Evolutionary conservation across 2,329 filamentous ascomycete genomes (phyloP).

Genomic region (Aspergillus tanneri): DNA sequence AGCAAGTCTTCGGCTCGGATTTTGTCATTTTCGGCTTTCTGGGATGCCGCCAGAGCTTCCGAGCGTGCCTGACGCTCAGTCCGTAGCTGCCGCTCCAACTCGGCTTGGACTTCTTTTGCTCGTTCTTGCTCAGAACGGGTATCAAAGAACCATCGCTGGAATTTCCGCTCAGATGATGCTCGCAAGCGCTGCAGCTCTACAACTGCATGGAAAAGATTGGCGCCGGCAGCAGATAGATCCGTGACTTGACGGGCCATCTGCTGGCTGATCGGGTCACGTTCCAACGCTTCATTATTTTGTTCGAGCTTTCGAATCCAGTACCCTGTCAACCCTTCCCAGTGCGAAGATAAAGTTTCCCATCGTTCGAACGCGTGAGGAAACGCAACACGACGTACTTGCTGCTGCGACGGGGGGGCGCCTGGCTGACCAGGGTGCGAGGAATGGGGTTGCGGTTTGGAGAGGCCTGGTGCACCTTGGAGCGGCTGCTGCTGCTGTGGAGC

Average conservation of each 20-base stretch:
- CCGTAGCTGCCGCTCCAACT: conserved; percentile 73
- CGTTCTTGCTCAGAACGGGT: conserved; percentile 85
- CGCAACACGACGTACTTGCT: conserved; percentile 55
- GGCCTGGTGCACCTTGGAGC: conserved; percentile 17
- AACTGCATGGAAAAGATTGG: conserved; percentile 95
- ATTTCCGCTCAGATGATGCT: conserved; percentile 94
- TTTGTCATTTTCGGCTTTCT: conserved; percentile 68
- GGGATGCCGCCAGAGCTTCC: conserved; percentile 64
- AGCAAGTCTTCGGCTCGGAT: conserved; percentile 71
- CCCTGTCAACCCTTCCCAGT: conserved; percentile 95
- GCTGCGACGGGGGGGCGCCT: conserved; percentile 32
- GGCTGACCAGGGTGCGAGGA: conserved; percentile 26
- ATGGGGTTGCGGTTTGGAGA: conserved; percentile 27
- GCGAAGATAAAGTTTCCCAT: conserved; percentile 94
- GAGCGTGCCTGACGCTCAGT: conserved; percentile 69
- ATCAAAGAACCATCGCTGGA: conserved; percentile 98
- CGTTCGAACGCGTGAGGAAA: conserved; percentile 97
- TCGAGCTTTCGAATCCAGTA: conserved; percentile 96
- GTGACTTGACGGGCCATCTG: conserved; percentile 93
- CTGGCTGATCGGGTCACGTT: conserved; percentile 76
- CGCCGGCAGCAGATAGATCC: conserved; percentile 93
- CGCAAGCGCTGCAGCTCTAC: conserved; percentile 92
- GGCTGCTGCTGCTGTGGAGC: conserved; percentile 5
- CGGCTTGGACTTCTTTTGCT: conserved; percentile 74
- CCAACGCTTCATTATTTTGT: conserved; percentile 82